Conservation (phyloP, 805 yeast species). For the Saccharomycopsis sp. region DNA sequence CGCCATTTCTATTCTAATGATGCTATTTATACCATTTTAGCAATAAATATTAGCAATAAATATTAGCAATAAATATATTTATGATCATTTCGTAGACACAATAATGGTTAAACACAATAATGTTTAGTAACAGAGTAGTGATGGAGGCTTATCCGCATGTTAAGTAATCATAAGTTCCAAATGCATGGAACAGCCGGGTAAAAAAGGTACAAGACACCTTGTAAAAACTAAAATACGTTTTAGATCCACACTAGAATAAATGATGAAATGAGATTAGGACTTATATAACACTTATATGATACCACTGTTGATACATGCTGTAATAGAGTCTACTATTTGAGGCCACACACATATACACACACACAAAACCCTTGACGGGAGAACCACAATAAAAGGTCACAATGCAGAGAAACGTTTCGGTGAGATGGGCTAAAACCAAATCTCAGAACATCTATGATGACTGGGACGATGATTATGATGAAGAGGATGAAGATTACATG, state of each 20-base stretch:
- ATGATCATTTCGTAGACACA: too few relatives aligned
- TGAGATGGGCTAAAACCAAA: slow-evolving; percentile 9
- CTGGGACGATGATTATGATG: slow-evolving; percentile 9
- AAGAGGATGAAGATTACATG: not conserved
- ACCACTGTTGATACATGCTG: too few relatives aligned
- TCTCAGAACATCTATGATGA: slow-evolving; percentile 4
- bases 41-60: too few relatives aligned
- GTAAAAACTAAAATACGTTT: not conserved
- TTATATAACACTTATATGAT: too few relatives aligned
- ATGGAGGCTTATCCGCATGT: too few relatives aligned
- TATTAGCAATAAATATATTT: too few relatives aligned
- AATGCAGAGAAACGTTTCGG: slow-evolving; percentile 8
- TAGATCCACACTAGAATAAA: not conserved
- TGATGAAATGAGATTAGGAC: too few relatives aligned
- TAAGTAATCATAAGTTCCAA: not conserved
- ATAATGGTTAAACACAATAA: too few relatives aligned
- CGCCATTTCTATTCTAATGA: not conserved
- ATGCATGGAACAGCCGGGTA: not conserved
- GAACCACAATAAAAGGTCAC: not conserved
- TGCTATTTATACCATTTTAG: too few relatives aligned
- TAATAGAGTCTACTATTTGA: too few relatives aligned
- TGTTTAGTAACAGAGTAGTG: too few relatives aligned
- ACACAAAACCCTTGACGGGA: not conserved
- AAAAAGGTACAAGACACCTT: not conserved
- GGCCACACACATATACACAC: too few relatives aligned